Base-by-base conservation (phyloP, 83 land plant species). In the Larix sibirica region DNA sequence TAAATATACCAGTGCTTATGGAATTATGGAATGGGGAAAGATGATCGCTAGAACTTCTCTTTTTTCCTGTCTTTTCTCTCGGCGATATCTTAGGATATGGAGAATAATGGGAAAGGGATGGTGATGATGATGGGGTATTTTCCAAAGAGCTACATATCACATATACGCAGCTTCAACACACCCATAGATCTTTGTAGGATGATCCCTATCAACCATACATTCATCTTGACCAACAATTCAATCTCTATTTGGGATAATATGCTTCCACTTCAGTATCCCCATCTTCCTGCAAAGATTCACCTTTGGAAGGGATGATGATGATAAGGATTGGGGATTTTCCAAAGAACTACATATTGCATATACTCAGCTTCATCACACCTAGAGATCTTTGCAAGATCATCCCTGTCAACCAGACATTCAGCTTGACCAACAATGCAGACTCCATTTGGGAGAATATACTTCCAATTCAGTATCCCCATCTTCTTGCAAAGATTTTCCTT, bases 241-340 rank as follows among this genome's bases (percentile, higher is more conserved):
- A 85, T 88, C 59, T 0, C 42, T 23, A 84, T 88, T 4, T 90
- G 92, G 92, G 82, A 83, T 47, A 78, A 79, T 10, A 82, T 90
- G 60, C 79, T 88, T 50, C 86, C 85, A 12, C 3, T 79, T 6
- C 83, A 87, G 81, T 80, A 69, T 33, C 13, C 2, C 56, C 56
- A 50, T 50, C 56, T 50, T 50, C 56, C 12, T 50, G 13, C 13
- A 50, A 50, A 12, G 13, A 13, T 50, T 12, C 36, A 2, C 36
- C 36, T 33, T 33, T 33, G 36, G 36, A 33, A 33, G 28, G 28
- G 28, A 28, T 28, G 28, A 28, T 28, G 28, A 28, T 28, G 28
- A 28, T 28, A 28, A 26, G 47, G 23, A 28, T 28, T 28, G 28
- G 28, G 28, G 60, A 73, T 2, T 70, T 90, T 64, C 84, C 90